These are phyloP conservation scores for Naganishia vaughanmartiniae DNA, from an alignment of 768 basidiomycete species.

Conservation along the genomic window DNA sequence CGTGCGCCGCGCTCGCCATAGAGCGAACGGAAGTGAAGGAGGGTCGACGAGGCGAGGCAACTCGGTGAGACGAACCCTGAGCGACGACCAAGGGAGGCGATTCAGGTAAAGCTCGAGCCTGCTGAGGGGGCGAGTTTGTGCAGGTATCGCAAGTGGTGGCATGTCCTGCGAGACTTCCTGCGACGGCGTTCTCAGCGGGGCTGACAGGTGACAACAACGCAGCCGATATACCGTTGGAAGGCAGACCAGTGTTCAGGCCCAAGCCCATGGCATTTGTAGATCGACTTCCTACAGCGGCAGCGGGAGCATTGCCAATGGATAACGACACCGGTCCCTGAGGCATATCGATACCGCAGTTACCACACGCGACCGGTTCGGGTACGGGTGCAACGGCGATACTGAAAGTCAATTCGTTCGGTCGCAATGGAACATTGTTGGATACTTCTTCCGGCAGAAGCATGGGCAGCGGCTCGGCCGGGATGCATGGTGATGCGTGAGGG, in stretches of 20 bases:
- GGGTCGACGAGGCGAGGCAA: constrained; percentile 1
- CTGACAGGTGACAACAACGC: background rate
- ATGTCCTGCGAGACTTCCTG: background rate
- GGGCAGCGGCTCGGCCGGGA: constrained; percentile 18
- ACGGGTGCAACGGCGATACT: constrained; percentile 19
- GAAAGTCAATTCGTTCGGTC: constrained; percentile 28
- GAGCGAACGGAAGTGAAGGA: constrained; percentile 4
- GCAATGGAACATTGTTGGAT: constrained; percentile 1
- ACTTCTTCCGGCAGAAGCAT: constrained; percentile 19
- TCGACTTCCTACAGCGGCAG: constrained; percentile 1
- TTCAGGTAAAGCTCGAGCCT: background rate
- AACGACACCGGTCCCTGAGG: constrained; percentile 3
- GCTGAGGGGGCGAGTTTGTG: constrained; percentile 8
- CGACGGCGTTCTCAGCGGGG: background rate
- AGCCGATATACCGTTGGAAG: background rate
- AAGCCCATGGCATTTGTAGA: constrained; percentile 4
- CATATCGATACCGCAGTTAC: constrained; percentile 20
- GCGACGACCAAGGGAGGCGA: constrained; percentile 7
- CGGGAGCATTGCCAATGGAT: constrained; percentile 1
- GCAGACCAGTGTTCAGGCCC: constrained; percentile 14
- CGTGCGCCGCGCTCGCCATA: background rate
- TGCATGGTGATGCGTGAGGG: constrained; percentile 16
- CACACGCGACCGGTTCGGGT: constrained; percentile 22
- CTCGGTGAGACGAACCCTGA: background rate
- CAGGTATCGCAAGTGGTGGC: constrained; percentile 8